Base-by-base conservation (phyloP, 2,329 filamentous ascomycete genomes). In the Pestalotiopsis sp. region DNA sequence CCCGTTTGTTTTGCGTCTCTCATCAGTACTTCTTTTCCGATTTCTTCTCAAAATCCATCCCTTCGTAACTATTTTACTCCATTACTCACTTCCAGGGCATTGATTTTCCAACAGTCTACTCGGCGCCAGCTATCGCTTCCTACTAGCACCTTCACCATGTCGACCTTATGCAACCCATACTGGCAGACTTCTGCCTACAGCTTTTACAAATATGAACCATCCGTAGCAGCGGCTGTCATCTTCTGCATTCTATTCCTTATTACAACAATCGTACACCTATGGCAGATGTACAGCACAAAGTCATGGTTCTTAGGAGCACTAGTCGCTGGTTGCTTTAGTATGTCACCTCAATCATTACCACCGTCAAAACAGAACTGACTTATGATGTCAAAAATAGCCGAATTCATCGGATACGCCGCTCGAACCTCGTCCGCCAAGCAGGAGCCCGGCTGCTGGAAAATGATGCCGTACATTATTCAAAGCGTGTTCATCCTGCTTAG, bases 401-500 rank as follows among this genome's bases (percentile, higher is more conserved):
- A 62, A 31, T 62, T 62, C 17, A 62, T 62, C 23, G 61, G 61
- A 14, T 62, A 38, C 11, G 61, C 61, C 4, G 61, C 61, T 17
- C 61, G 61, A 39, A n/a, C 61, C 25, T 11, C 9, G 13, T 62
- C 61, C 4, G 11, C 61, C 12, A 62, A 4, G 11, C 12, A 62
- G 25, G 61, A 62, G 38, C 27, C 61, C 2, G 61, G 61, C 14
- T 62, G 61, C 61, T 62, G 61, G 61, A 38, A n/a, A n/a, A 62
- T 62, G 61, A 62, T 62, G 61, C 64, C 69, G 1, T 70, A 66
- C n/a, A 66, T 68, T 39, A 36, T 64, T 12, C 69, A 70, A 13
- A 68, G 41, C 36, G 56, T 66, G 7, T 68, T 57, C 7, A 68
- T 70, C n/a, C 56, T 70, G 2, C 56, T 68, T 17, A 61, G 69